Evolutionary conservation across 257 asterid species (phyloP).

Genomic region (Cynanchum wilfordii): DNA sequence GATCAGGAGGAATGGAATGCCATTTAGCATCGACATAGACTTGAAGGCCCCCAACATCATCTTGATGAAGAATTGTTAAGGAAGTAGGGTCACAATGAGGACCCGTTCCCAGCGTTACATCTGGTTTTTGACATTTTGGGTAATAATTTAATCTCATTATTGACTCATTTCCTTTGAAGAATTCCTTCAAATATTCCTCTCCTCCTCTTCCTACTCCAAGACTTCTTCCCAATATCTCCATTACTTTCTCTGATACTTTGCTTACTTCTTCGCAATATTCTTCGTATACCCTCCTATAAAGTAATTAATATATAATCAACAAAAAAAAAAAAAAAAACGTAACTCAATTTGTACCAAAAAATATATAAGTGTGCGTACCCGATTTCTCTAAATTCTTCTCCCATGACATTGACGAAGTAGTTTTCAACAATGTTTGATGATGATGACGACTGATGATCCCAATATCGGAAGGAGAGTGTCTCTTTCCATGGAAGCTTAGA

Average conservation of each 20-base stretch:
- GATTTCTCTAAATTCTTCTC: constrained; percentile 42
- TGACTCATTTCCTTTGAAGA: constrained; percentile 59
- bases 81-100: constrained; percentile 87
- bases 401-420: constrained; percentile 46
- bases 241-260: constrained; percentile 40
- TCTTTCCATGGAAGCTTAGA: constrained; percentile 88
- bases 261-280: constrained; percentile 67
- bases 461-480: constrained; percentile 54
- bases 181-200: constrained; percentile 41
- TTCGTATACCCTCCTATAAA: constrained; percentile 54
- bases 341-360: constrained; percentile 2
- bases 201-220: constrained; percentile 49
- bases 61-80: constrained; percentile 70
- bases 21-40: constrained; percentile 57
- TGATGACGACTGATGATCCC: constrained; percentile 22
- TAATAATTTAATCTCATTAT: constrained; percentile 74
- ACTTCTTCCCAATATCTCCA: constrained; percentile 64
- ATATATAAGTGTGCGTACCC: too few relatives aligned
- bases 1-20: constrained; percentile 59
- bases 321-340: too few relatives aligned
- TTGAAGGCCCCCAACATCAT: constrained; percentile 67
- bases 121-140: constrained; percentile 62
- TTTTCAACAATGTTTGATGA: constrained; percentile 16
- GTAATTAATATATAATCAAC: too few relatives aligned
- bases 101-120: constrained; percentile 65